Percentiles rank a stretch among this genome's conserved stretches.
phyloP scores from a whole-genome alignment of 2,329 filamentous ascomycete species.

The Trichoderma cornu-damae region DNA sequence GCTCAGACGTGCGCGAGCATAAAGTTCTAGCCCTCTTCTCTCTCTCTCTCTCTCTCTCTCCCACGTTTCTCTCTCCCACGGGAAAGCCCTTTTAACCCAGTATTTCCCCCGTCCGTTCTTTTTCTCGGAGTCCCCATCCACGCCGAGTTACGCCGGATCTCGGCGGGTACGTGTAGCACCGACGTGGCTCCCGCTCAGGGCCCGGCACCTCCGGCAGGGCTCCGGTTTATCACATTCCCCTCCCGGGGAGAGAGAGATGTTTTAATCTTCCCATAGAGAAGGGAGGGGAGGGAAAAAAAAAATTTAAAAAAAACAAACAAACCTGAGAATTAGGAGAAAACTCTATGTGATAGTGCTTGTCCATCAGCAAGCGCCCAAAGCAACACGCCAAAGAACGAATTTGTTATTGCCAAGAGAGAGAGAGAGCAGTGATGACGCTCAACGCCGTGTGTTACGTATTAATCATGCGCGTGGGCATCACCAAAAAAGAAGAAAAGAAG shows the following conservation, averaged over 20 bases:
- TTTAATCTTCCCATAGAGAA: background rate
- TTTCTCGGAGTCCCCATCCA: background rate
- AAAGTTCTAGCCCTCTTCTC: constrained; percentile 3
- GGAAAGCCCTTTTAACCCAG: background rate
- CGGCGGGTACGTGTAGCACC: constrained; percentile 2
- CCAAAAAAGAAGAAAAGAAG: too few species aligned
- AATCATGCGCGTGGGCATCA: background rate
- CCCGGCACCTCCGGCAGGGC: constrained; percentile 4
- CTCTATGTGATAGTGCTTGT: background rate
- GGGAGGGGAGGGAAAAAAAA: background rate
- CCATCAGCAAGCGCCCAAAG: background rate
- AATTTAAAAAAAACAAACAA: too few species aligned
- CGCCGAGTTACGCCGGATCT: constrained; percentile 2
- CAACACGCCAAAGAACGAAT: background rate
- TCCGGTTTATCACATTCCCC: background rate
- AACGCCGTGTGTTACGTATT: background rate
- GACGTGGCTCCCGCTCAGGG: constrained; percentile 13
- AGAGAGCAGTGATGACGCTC: background rate
- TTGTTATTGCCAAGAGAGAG: background rate
- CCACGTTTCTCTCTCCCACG: background rate
- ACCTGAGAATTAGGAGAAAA: background rate
- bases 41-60: background rate
- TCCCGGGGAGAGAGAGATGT: background rate
- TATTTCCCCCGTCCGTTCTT: background rate
- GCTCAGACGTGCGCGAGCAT: background rate